Conservation (phyloP, 2,329 filamentous ascomycete species). For the Trichoderma sp. region DNA sequence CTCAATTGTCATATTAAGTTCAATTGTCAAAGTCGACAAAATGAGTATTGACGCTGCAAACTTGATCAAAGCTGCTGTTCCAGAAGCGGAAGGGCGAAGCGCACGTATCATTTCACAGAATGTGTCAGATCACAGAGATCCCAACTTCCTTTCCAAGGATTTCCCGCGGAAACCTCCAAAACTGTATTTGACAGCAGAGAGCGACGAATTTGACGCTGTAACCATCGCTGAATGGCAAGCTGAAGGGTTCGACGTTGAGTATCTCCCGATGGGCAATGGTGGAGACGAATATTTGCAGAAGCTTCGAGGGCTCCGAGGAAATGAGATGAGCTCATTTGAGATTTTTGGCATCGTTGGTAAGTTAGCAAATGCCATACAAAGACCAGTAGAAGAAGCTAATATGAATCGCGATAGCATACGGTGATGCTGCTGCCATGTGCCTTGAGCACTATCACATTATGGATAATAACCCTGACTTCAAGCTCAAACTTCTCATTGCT, state of each 20-base stretch:
- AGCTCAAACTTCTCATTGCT: conserved; percentile 42
- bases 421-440: conserved; percentile 42
- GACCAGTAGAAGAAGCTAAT: not conserved
- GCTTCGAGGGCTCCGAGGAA: conserved; percentile 34
- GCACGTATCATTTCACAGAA: conserved; percentile 33
- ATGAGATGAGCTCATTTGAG: conserved; percentile 39
- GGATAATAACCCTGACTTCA: conserved; percentile 44
- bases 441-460: conserved; percentile 45
- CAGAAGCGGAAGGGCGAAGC: conserved; percentile 33
- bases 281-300: conserved; percentile 35
- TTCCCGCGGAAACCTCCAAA: conserved; percentile 39
- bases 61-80: conserved; percentile 31
- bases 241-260: conserved; percentile 44
- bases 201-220: conserved; percentile 40
- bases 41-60: conserved; percentile 32
- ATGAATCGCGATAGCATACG: conserved; percentile 34
- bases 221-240: conserved; percentile 40
- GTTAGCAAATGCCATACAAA: conserved; percentile 10
- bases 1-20: too few species aligned
- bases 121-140: conserved; percentile 39
- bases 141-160: conserved; percentile 40
- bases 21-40: not conserved
- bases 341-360: conserved; percentile 44
- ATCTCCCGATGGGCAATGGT: conserved; percentile 39
- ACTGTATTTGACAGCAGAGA: conserved; percentile 43